Base-by-base conservation (phyloP, 345 rosid species). In the Brassica carinata region DNA sequence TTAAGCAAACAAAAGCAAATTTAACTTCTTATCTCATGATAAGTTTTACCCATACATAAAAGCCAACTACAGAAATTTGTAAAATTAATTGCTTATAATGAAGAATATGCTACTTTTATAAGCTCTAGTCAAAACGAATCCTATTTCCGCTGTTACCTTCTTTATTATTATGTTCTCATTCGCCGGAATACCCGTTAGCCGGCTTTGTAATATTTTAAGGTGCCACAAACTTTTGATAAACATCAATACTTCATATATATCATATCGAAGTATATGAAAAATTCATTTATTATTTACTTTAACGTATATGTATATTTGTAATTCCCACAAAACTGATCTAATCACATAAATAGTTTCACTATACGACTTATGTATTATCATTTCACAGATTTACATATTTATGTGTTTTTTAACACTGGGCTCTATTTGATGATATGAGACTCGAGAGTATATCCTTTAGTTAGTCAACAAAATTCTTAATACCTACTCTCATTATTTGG, bases 391-490 rank as follows among this genome's bases (percentile, higher is more conserved):
- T 10, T 51, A 48, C 18, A 51, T n/a, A 51, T 51, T 51, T 51
- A 18, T 48, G 17, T n/a, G 58, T 45, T 14, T 5, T 51, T 51
- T 5, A 14, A 48, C 15, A 14, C 55, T 48, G 17, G 15, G n/a
- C 51, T 43, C 7, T 51, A n/a, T 51, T 51, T 51, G 18, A 14
- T 51, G 58, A 51, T 48, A 48, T 14, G 55, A 48, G 17, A 18
- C n/a, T 23, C 63, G 29, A 77, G 64, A 34, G 71, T 7, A 51
- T 51, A 71, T 78, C 30, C 76, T 26, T 64, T 48, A 63, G 40
- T 64, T 71, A 55, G 77, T 78, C 82, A 78, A 65, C 72, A 65
- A 36, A 55, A 64, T 65, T 55, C 26, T 55, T 64, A 55, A 71
- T 71, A 31, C 10, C 77, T 64, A 55, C 72, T 78, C 67, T 26